Evolutionary conservation across 495 filamentous ascomycete species (phyloP), one percentile per base, ranked within the genome.

Genomic region (Lepraria neglecta): DNA sequence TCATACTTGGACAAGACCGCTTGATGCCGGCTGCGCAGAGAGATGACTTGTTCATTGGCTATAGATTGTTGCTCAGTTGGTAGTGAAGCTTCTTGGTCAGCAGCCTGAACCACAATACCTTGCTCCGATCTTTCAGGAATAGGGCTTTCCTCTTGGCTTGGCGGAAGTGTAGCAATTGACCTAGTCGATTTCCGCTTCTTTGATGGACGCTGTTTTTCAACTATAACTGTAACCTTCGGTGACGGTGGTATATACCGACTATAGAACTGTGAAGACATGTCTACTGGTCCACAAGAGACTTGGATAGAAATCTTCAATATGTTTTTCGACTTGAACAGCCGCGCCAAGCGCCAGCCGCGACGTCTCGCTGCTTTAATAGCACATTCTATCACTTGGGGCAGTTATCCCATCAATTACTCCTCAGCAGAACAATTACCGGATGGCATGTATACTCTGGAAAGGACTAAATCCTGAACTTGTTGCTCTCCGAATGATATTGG

Each of bases 231-330:
- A 38, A 0, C 44, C 17, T 47, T 38, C 7, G 53, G 6, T 24
- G 48, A 30, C 6, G 79, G 75, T 15, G 80, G 80, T 19, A 78
- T 65, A 60, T 79, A 83, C 19, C 80, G 72, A 50, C 75, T 72
- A 65, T 83, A 81, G 40, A 84, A 73, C 28, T 67, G 67, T 17
- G 69, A 71, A 56, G 75, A 56, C 74, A 77, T 77, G 14, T 12
- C 14, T 3, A 0, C 19, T 47, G 3, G 27, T 6, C 4, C 1
- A 12, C 27, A 3, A 3, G 43, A 10, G 38, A 27, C 19, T 30
- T 3, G 11, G 11, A 24, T 15, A 1, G 12, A 56, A n/a, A 28
- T 30, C 15, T n/a, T 3, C 21, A 28, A 43, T 40, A 58, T 33
- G 43, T 24, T 24, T 27, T 7, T 48, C 15, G 15, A 40, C 21